Conservation (phyloP, 2,329 filamentous ascomycete species). For the Cercospora janseana region DNA sequence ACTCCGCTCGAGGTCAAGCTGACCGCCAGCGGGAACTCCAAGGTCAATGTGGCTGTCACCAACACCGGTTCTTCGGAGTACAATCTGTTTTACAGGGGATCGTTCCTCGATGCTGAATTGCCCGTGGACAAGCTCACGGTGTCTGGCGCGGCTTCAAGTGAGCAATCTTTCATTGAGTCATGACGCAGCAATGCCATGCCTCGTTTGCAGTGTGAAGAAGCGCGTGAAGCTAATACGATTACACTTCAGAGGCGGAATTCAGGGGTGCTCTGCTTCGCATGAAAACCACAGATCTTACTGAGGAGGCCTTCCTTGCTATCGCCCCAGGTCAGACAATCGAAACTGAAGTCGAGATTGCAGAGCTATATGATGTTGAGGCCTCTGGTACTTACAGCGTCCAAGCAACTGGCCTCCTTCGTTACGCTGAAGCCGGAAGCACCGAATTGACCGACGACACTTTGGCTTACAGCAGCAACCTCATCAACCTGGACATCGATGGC, state of each 20-base stretch:
- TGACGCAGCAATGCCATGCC: too few relatives aligned
- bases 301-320: conserved; percentile 53
- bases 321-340: conserved; percentile 50
- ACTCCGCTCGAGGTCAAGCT: conserved; percentile 29
- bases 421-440: conserved; percentile 53
- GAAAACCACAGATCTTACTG: conserved; percentile 45
- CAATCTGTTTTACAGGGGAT: conserved; percentile 32
- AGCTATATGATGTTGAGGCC: conserved; percentile 52
- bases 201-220: too few relatives aligned
- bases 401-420: conserved; percentile 51
- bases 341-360: conserved; percentile 55
- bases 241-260: conserved; percentile 42
- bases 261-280: conserved; percentile 55
- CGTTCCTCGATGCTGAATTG: conserved; percentile 28
- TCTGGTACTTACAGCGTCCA: conserved; percentile 10
- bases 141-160: conserved; percentile 18
- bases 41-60: conserved; percentile 30
- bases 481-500: conserved; percentile 58
- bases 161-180: too few relatives aligned
- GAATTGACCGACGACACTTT: conserved; percentile 54
- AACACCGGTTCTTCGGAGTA: conserved; percentile 27
- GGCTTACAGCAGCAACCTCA: conserved; percentile 58
- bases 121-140: conserved; percentile 31
- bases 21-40: conserved; percentile 26
- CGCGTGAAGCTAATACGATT: too few relatives aligned